Evolutionary conservation across 805 yeast species (phyloP).

Genomic region (Barnettozyma botsteinii): DNA sequence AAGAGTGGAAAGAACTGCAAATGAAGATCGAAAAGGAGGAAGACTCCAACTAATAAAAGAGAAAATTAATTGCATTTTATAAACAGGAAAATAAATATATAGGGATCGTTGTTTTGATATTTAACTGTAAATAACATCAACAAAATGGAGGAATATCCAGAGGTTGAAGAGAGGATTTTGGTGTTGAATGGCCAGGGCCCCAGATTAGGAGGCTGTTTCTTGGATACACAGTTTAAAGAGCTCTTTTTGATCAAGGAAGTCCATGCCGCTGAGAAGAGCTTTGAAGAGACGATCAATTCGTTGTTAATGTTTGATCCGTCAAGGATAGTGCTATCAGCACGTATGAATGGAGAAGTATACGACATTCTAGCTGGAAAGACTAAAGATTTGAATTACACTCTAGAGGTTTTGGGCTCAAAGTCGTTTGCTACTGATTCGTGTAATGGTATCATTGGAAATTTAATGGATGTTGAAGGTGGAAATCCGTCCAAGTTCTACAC

Average conservation of each 20-base stretch:
- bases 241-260: neutral
- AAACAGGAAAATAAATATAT: constrained; percentile 1
- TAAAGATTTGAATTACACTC: neutral
- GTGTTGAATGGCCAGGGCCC: neutral
- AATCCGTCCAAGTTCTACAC: neutral
- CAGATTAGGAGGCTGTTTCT: neutral
- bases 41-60: too few relatives aligned
- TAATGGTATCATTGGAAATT: constrained; percentile 1
- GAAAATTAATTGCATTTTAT: too few relatives aligned
- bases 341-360: neutral
- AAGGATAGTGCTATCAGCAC: neutral
- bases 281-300: neutral
- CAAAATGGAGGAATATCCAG: neutral
- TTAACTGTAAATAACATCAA: too few relatives aligned
- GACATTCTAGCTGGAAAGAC: neutral
- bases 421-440: neutral
- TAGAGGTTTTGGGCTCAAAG: neutral
- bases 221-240: neutral
- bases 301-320: neutral
- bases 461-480: neutral
- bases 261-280: neutral
- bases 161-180: neutral
- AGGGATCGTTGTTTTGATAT: too few relatives aligned
- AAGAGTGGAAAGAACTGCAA: constrained; percentile 47
- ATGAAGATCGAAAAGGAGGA: constrained; percentile 18